Conservation (phyloP, 352 stramenopile genomes). For the Pythium brassicae region DNA sequence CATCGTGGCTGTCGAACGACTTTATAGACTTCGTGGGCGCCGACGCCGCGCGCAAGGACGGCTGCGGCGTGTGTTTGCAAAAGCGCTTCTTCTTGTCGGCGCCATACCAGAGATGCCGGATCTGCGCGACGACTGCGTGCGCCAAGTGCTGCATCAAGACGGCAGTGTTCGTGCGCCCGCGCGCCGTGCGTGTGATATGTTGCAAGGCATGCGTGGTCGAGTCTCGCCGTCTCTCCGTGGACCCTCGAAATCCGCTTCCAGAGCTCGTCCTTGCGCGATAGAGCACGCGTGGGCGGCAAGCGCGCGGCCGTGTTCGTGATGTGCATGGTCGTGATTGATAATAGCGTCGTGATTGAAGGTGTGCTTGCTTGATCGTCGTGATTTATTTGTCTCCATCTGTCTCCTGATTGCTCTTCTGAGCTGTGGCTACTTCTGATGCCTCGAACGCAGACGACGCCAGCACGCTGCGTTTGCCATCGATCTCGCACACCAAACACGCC, state of each 20-base stretch:
- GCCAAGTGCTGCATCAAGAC: constrained; percentile 52
- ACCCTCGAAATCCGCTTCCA: constrained; percentile 35
- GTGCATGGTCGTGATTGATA: too few relatives aligned
- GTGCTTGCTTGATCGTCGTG: too few relatives aligned
- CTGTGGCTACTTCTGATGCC: too few relatives aligned
- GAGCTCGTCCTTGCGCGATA: constrained; percentile 6
- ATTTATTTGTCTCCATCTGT: too few relatives aligned
- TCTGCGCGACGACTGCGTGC: constrained; percentile 18
- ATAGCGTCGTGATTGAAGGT: too few relatives aligned
- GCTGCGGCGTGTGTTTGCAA: not conserved
- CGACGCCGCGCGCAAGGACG: not conserved
- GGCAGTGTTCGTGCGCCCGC: constrained; percentile 26
- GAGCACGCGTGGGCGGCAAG: too few relatives aligned
- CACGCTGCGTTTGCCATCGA: too few relatives aligned
- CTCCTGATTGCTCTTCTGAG: too few relatives aligned
- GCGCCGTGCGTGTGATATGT: constrained; percentile 29
- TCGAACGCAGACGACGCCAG: too few relatives aligned
- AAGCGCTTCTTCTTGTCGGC: not conserved
- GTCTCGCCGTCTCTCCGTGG: constrained; percentile 27
- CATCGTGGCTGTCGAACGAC: constrained; percentile 4
- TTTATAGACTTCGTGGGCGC: not conserved
- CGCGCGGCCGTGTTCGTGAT: too few relatives aligned
- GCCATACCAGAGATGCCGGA: not conserved
- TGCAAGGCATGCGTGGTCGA: constrained; percentile 52
- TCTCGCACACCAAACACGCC: too few relatives aligned